Conservation (phyloP, 2,329 filamentous ascomycete species). For the Malbranchea cinnamomea region DNA sequence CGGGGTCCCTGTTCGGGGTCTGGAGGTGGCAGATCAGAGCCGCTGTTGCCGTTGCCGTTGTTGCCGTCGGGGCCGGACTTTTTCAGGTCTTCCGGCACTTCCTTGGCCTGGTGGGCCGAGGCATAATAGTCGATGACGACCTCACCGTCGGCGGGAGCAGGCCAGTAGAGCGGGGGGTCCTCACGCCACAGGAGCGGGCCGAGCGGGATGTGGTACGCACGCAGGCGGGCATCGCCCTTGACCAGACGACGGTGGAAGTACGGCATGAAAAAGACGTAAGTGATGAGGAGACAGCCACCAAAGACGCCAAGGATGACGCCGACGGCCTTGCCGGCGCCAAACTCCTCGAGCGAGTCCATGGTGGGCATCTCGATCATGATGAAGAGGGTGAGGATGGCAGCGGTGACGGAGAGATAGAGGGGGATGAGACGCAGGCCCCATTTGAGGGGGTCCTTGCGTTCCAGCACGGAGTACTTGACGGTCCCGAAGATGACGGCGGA, state of each 20-base stretch:
- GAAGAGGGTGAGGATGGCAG: constrained; percentile 39
- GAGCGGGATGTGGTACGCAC: constrained; percentile 20
- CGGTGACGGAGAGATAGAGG: constrained; percentile 35
- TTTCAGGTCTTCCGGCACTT: constrained; percentile 3
- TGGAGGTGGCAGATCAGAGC: constrained; percentile 3
- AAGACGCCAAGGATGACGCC: constrained; percentile 21
- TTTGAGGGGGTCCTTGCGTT: constrained; percentile 34
- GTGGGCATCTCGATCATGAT: constrained; percentile 38
- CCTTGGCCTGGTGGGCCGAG: constrained; percentile 7
- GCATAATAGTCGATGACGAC: constrained; percentile 28
- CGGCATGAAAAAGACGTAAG: constrained; percentile 23
- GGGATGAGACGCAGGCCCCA: constrained; percentile 36
- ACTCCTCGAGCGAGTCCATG: constrained; percentile 15
- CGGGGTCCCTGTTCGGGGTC: constrained; percentile 11
- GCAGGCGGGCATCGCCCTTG: constrained; percentile 19
- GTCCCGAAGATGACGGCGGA: constrained; percentile 35
- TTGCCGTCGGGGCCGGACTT: constrained; percentile 3
- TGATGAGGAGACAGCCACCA: constrained; percentile 17
- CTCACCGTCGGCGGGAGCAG: constrained; percentile 18
- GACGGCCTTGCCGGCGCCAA: constrained; percentile 15
- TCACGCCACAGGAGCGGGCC: constrained; percentile 28
- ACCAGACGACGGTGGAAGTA: constrained; percentile 22
- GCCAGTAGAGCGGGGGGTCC: constrained; percentile 26
- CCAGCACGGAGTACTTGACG: constrained; percentile 36
- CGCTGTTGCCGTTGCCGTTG: constrained; percentile 3